Base-by-base conservation (phyloP, 2,329 filamentous ascomycete species). In the Mariannaea sp. region DNA sequence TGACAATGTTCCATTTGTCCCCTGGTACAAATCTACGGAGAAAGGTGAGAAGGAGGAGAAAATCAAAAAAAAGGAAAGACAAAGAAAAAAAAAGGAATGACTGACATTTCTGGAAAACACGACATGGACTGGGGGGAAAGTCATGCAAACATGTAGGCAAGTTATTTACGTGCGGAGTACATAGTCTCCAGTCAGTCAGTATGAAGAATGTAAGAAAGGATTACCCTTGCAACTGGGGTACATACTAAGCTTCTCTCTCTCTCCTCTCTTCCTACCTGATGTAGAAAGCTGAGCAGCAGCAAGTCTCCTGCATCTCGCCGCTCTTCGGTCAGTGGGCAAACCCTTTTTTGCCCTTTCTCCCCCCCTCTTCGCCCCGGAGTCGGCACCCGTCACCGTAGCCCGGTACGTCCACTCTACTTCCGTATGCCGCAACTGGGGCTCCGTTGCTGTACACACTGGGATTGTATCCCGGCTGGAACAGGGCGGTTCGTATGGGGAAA, bases 371-470 rank as follows among this genome's bases (percentile, higher is more conserved):
- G 35, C 38, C 45, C 50, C 50, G 50, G 50, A 43, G 50, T 53
- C 50, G 50, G 50, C 45, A 30, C 38, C 50, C 33, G 50, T 53
- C 50, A 53, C 44, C 50, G 43, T 44, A 4, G 19, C 46, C 22
- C 22, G 3, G 9, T 9, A 12, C 38, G 38, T 42, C 46, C 46
- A 51, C 20, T 30, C 19, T 36, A 46, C 49, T 35, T 52, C 49
- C 42, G 49, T 19, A 22, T 39, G 14, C 44, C 24, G 44, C 39
- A 30, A 29, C 38, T 39, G 14, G 8, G 35, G 35, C 35, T 39
- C 35, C 40, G 41, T 16, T 42, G 16, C 32, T n/a, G n/a, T n/a
- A n/a, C n/a, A n/a, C n/a, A n/a, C n/a, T n/a, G n/a, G n/a, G n/a
- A n/a, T 44, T 30, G 41, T 32, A 26, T 38, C 14, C 33, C 50